Conservation (phyloP, 2,329 filamentous ascomycete genomes). For the Alternaria metachromatica region DNA sequence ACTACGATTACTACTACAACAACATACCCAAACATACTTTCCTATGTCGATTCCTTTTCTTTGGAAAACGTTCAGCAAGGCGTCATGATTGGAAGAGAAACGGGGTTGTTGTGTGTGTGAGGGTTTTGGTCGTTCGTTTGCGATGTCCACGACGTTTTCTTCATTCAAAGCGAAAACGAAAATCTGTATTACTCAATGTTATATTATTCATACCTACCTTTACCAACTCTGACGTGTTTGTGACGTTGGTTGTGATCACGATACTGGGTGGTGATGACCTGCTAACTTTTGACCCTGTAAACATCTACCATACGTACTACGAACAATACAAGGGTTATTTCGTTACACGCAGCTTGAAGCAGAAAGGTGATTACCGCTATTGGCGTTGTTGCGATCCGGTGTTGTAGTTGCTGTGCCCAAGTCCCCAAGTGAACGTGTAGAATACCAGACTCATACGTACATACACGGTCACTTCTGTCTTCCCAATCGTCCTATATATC, state of each 20-base stretch:
- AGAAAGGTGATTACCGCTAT: too few species aligned
- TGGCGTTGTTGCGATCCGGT: too few species aligned
- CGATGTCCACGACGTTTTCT: not conserved
- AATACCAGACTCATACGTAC: too few species aligned
- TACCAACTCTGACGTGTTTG: not conserved
- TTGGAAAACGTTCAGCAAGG: not conserved
- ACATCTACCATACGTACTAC: too few species aligned
- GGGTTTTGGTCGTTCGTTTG: not conserved
- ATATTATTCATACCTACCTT: not conserved
- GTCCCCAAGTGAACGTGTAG: too few species aligned
- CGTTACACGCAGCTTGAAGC: too few species aligned
- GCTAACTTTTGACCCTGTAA: not conserved
- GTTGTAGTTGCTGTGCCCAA: too few species aligned
- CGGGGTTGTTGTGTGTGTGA: not conserved
- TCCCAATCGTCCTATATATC: not conserved
- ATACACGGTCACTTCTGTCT: not conserved
- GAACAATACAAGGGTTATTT: too few species aligned
- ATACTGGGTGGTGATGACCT: not conserved
- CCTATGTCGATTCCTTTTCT: not conserved
- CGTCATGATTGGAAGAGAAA: not conserved
- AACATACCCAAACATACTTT: slow-evolving; percentile 1
- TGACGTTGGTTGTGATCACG: not conserved
- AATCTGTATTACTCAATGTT: not conserved
- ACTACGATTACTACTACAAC: not conserved
- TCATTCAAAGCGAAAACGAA: not conserved